These are phyloP conservation scores for Raddia guianensis DNA, from an alignment of 176 grass and related monocot genomes.

Conservation along the genomic window DNA sequence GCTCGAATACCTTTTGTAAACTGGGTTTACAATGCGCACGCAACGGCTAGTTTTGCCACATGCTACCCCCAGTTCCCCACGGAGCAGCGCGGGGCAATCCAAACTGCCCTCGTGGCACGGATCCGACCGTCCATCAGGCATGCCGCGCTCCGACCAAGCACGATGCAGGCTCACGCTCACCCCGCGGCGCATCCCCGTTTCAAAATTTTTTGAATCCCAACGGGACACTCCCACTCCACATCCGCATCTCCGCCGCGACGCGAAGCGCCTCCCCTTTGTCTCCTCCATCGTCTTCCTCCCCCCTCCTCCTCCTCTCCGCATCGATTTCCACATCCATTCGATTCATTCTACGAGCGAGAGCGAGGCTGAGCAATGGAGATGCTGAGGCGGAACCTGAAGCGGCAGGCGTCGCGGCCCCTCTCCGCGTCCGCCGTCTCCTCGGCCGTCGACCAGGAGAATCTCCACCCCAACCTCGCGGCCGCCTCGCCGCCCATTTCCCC, in stretches of 20 bases:
- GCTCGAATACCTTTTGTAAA: too few relatives aligned
- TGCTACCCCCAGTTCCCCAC: not conserved
- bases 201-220: constrained; percentile 51
- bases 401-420: constrained; percentile 49
- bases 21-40: too few relatives aligned
- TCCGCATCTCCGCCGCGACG: constrained; percentile 1
- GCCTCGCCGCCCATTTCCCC: constrained; percentile 32
- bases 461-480: constrained; percentile 51
- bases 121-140: not conserved
- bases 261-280: not conserved
- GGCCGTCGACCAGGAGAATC: constrained; percentile 43
- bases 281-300: not conserved
- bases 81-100: not conserved
- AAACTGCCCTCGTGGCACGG: not conserved
- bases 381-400: constrained; percentile 55
- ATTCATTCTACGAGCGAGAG: not conserved
- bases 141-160: not conserved
- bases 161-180: not conserved
- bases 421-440: constrained; percentile 42
- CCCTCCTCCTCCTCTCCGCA: too few relatives aligned
- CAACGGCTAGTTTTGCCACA: not conserved
- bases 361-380: constrained; percentile 45
- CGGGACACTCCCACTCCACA: constrained; percentile 12
- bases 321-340: not conserved
- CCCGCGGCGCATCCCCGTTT: constrained; percentile 22